Evolutionary conservation across 805 yeast genomes (phyloP), one percentile per base, ranked within the genome.

Genomic region (Cyberlindnera japonica): DNA sequence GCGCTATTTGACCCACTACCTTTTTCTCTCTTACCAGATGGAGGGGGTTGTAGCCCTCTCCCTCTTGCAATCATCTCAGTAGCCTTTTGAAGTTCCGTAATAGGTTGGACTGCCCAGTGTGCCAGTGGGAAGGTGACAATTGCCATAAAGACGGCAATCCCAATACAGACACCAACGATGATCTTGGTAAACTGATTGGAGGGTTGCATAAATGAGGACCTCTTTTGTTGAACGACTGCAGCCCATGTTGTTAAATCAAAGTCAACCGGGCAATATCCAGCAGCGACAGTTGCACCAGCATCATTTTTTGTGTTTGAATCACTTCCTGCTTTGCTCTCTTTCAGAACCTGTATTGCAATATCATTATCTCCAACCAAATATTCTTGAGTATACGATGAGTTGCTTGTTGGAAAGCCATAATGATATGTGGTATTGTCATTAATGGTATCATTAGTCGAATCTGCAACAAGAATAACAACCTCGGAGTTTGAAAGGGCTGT

Each of bases 71-170:
- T 68, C 1, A 57, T 46, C 56, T 87, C 96, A 0, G 96, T 86
- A 0, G 95, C 95, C 47, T 79, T 78, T 54, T 84, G 88, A 31
- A 89, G 68, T 43, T 80, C 73, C 31, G 86, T 74, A 43, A 89
- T 87, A 0, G 97, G 96, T 48, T 84, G 64, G 6, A 88, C 90
- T 25, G 90, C 88, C 69, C 80, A 83, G 44, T 85, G 88, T 0
- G 95, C 88, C 39, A 89, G 61, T 5, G 93, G 90, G 58, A 88
- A 75, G 1, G 96, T 86, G n/a, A 85, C 58, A 1, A 85, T 45
- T 49, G 85, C 78, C 69, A 87, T 77, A 47, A 83, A 74, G 1
- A 68, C 85, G 4, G 93, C 93, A 16, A 84, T 77, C 1, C 85
- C 95, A 27, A 89, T 66, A 18, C 85, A 87, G 1, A 85, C 81